Percentiles rank a stretch among this genome's conserved stretches.
phyloP scores from a whole-genome alignment of 1,284 basidiomycete species.

The Butyriboletus appendiculatus region DNA sequence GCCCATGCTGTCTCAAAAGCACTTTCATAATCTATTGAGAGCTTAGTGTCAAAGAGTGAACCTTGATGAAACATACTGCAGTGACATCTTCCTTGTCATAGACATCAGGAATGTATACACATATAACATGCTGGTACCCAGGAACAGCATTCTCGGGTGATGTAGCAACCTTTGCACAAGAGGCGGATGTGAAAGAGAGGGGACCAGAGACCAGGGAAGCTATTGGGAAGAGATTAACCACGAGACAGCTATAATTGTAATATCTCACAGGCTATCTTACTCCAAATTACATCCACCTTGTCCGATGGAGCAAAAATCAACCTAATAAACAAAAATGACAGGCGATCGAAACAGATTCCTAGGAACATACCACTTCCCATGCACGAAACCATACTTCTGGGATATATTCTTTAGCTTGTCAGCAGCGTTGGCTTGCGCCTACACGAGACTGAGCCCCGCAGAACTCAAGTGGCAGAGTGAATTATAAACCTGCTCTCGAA shows the following conservation, averaged over 20 bases:
- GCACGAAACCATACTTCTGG: conserved; percentile 48
- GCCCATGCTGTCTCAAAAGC: conserved; percentile 61
- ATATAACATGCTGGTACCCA: conserved; percentile 62
- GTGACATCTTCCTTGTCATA: conserved; percentile 61
- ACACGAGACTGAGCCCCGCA: neutral
- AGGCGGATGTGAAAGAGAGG: conserved; percentile 54
- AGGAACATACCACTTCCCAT: conserved; percentile 62
- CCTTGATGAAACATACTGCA: conserved; percentile 41
- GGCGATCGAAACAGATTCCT: neutral
- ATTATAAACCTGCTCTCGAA: conserved; percentile 52
- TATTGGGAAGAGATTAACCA: conserved; percentile 31
- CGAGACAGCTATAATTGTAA: neutral
- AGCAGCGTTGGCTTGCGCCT: conserved; percentile 61
- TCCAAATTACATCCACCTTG: conserved; percentile 63
- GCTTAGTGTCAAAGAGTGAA: neutral
- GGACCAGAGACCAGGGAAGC: conserved; percentile 64
- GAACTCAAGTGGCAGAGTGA: neutral
- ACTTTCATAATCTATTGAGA: conserved; percentile 61
- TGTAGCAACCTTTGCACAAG: conserved; percentile 63
- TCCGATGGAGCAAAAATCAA: conserved; percentile 61
- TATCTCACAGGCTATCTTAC: conserved; percentile 51
- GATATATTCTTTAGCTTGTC: conserved; percentile 61
- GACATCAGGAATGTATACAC: conserved; percentile 70
- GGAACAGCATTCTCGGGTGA: conserved; percentile 48
- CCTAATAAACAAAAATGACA: conserved; percentile 39